Conservation (phyloP, 2,329 filamentous ascomycete genomes). For the Leptosphaerulina australis region DNA sequence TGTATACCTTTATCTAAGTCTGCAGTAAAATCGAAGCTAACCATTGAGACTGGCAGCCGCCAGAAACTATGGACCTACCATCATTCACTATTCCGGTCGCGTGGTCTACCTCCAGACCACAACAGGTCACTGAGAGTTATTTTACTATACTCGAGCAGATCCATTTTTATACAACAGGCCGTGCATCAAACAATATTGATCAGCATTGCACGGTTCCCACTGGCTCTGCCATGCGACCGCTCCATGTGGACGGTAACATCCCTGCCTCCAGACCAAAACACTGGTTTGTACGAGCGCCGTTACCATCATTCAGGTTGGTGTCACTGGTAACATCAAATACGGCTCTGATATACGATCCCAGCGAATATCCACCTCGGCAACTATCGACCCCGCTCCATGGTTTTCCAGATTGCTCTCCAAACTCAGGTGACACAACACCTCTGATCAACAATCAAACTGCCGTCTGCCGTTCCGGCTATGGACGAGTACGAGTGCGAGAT, state of each 20-base stretch:
- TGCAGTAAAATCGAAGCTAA: too few relatives aligned
- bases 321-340: slow-evolving; percentile 1
- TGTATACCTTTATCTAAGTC: too few relatives aligned
- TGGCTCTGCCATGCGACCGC: not conserved
- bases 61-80: too few relatives aligned
- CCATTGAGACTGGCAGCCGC: too few relatives aligned
- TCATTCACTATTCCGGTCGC: too few relatives aligned
- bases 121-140: too few relatives aligned
- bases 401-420: not conserved
- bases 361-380: not conserved
- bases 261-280: not conserved
- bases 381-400: slow-evolving; percentile 1
- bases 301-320: not conserved
- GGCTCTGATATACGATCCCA: not conserved
- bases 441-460: not conserved
- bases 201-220: not conserved
- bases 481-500: not conserved
- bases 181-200: too few relatives aligned
- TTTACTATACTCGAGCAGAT: too few relatives aligned
- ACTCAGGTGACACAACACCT: not conserved
- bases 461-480: not conserved
- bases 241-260: not conserved
- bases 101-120: too few relatives aligned
- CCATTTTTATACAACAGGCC: too few relatives aligned
- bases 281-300: slow-evolving; percentile 4